Percentiles rank a stretch among this genome's conserved stretches.
phyloP scores from a whole-genome alignment of 139 green algal genomes.

The Micromonas commoda region DNA sequence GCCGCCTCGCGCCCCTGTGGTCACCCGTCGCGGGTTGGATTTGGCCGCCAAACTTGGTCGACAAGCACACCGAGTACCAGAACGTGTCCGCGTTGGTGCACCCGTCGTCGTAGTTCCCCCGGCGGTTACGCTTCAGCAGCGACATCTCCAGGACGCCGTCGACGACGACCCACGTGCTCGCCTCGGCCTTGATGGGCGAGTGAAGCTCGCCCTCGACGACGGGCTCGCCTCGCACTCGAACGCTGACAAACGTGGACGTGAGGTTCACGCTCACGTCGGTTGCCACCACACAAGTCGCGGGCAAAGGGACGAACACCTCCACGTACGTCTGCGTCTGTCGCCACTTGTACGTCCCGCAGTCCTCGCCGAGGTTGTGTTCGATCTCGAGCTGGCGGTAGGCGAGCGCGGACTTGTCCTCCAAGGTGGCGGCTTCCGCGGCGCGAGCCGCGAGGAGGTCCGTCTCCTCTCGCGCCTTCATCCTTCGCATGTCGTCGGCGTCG shows the following conservation, averaged over 20 bases:
- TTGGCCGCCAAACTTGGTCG: neutral
- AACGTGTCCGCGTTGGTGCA: slow-evolving; percentile 30
- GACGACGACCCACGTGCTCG: slow-evolving; percentile 65
- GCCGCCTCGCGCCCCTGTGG: neutral
- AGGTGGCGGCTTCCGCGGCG: neutral
- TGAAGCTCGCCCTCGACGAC: slow-evolving; percentile 54
- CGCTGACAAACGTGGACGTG: slow-evolving; percentile 20
- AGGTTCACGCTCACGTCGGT: slow-evolving; percentile 28
- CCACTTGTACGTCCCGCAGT: slow-evolving; percentile 67
- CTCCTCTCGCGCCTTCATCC: slow-evolving; percentile 41
- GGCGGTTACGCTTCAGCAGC: slow-evolving; percentile 70
- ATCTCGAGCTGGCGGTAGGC: slow-evolving; percentile 41
- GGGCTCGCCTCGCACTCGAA: slow-evolving; percentile 39
- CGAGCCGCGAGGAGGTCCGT: neutral
- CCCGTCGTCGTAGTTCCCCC: slow-evolving; percentile 63
- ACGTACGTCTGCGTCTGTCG: slow-evolving; percentile 72
- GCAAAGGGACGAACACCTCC: slow-evolving; percentile 41
- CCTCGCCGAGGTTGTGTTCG: slow-evolving; percentile 44
- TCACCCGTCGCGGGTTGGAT: neutral
- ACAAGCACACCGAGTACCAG: slow-evolving; percentile 16
- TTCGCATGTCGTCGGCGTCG: slow-evolving; percentile 43
- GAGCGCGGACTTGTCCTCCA: neutral
- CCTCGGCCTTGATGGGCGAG: slow-evolving; percentile 58
- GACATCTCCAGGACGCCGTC: slow-evolving; percentile 65
- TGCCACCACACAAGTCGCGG: neutral